Evolutionary conservation across 2,329 filamentous ascomycete species (phyloP), one percentile per base, ranked within the genome.

Genomic region (Cercospora berteroae): DNA sequence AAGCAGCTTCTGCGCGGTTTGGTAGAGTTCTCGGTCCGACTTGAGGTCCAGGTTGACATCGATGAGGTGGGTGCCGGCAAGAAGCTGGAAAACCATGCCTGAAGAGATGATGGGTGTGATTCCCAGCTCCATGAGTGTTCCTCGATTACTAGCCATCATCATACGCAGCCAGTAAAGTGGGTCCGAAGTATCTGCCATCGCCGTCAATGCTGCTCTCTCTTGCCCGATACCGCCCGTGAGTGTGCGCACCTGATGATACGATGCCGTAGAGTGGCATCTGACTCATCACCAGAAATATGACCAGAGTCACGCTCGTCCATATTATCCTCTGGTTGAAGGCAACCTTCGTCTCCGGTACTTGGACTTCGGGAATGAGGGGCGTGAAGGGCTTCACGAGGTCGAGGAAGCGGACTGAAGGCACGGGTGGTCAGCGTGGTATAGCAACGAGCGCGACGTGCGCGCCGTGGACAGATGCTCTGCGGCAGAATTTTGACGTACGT

Each of bases 21-120:
- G 95, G 89, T 99, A 99, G 73, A 99, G 90, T 86, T 99, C 95
- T 83, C 95, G 95, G 83, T 99, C 95, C 82, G 94, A 95, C 88
- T 99, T 99, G 83, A 98, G 90, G 87, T 99, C 95, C 77, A 99
- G 92, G 88, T 99, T 98, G 86, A 99, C 94, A 81, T 99, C 95
- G 83, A 99, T 98, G 85, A 98, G 91, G 88, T 99, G 95, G 81
- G 95, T 99, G 80, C 95, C 95, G 79, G 95, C 95, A 74, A 99
- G 92, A 78, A 99, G 94, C 83, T 99, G 95, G 89, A 99, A 99
- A 78, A 99, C 93, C 95, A 99, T 99, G 83, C 95, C 95, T 42
- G 95, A 98, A 69, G 95, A 97, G 84, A 99, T 98, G 83, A 99
- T 99, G 77, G 96, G 96, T 25, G 95, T 97, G 77, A 98, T 85